Evolutionary conservation across 768 basidiomycete genomes (phyloP).

Genomic region (Sarcodon aspratus): DNA sequence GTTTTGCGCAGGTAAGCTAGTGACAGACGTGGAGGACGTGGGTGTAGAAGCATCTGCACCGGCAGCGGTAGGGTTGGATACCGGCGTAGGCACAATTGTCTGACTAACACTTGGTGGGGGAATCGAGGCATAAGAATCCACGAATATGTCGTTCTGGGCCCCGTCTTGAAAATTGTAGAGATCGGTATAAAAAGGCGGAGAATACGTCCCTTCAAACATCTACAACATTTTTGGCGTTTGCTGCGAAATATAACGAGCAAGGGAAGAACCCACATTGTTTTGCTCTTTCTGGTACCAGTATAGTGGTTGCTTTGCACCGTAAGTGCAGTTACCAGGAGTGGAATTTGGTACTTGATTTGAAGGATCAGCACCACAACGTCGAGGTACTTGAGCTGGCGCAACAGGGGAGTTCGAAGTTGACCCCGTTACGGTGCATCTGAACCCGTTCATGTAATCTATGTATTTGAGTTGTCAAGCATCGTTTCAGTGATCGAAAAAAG

Average conservation of each 20-base stretch:
- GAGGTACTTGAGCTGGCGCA: conserved; percentile 45
- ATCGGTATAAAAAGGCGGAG: conserved; percentile 61
- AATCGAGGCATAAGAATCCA: conserved; percentile 33
- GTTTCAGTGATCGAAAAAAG: neutral
- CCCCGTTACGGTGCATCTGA: conserved; percentile 50
- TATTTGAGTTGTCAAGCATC: neutral
- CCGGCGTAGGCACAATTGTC: conserved; percentile 14
- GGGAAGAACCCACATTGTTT: conserved; percentile 39
- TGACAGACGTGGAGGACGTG: no score
- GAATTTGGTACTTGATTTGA: conserved; percentile 29
- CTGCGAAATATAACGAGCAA: neutral
- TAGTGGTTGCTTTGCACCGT: conserved; percentile 58
- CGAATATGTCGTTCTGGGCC: conserved; percentile 64
- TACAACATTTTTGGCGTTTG: conserved; percentile 8
- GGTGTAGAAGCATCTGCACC: no score
- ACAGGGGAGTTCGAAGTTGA: conserved; percentile 39
- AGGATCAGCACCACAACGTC: conserved; percentile 54
- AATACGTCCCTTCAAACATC: conserved; percentile 55
- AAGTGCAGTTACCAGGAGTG: conserved; percentile 55
- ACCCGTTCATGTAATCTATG: conserved; percentile 65
- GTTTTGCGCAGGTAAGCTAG: no score
- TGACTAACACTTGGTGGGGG: conserved; percentile 14
- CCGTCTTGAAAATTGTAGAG: conserved; percentile 66
- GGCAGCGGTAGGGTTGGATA: neutral
- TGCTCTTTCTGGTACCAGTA: conserved; percentile 57